Percentiles rank a stretch among this genome's conserved stretches.
phyloP scores from a whole-genome alignment of 1,284 basidiomycete genomes.

The Cutaneotrichosporon sp. region DNA sequence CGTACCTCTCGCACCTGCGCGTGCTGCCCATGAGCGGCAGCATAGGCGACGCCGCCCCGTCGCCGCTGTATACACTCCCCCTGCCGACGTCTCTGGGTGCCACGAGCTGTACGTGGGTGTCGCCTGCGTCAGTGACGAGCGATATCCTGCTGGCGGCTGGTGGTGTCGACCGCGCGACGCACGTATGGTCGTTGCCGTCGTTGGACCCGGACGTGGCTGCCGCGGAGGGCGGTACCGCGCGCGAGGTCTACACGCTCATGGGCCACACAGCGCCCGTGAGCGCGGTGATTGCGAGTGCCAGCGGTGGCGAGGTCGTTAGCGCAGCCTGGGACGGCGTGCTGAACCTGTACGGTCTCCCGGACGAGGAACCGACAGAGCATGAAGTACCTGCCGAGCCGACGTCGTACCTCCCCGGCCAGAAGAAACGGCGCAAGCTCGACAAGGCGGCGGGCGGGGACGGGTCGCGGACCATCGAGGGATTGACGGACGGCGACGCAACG shows the following conservation, averaged over 20 bases:
- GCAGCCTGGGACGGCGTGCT: slow-evolving; percentile 74
- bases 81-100: slow-evolving; percentile 54
- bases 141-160: slow-evolving; percentile 62
- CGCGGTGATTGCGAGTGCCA: slow-evolving; percentile 40
- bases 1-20: slow-evolving; percentile 72
- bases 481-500: slow-evolving; percentile 36
- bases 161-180: slow-evolving; percentile 74
- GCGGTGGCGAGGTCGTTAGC: slow-evolving; percentile 62
- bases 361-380: slow-evolving; percentile 37
- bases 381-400: slow-evolving; percentile 45
- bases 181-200: slow-evolving; percentile 57
- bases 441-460: slow-evolving; percentile 22
- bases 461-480: slow-evolving; percentile 50
- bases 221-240: slow-evolving; percentile 52
- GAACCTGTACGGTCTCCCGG: slow-evolving; percentile 57
- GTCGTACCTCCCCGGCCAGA: slow-evolving; percentile 45
- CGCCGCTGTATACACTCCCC: slow-evolving; percentile 39
- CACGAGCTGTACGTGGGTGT: slow-evolving; percentile 64
- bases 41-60: slow-evolving; percentile 15
- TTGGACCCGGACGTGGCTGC: slow-evolving; percentile 37
- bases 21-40: slow-evolving; percentile 55
- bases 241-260: slow-evolving; percentile 54
- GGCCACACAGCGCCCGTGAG: slow-evolving; percentile 71
- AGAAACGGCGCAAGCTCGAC: slow-evolving; percentile 57
- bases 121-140: slow-evolving; percentile 37